Conservation (phyloP, 1,284 basidiomycete species). For the Ustilago bromivora region DNA sequence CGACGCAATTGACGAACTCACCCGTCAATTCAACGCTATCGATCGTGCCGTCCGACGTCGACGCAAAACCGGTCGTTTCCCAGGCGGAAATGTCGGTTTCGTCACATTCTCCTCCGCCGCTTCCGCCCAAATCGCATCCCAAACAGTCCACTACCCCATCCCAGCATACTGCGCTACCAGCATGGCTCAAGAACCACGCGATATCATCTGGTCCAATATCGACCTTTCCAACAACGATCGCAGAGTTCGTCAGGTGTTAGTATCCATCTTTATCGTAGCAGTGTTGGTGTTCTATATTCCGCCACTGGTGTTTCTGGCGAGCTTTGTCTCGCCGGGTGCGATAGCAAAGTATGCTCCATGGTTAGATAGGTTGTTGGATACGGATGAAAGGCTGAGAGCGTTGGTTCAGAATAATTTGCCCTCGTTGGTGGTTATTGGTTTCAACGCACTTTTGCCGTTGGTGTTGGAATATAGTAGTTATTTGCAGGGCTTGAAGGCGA, state of each 20-base stretch:
- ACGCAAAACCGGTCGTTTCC: slow-evolving; percentile 53
- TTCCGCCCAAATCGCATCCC: slow-evolving; percentile 89
- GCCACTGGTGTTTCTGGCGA: slow-evolving; percentile 76
- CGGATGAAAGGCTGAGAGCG: slow-evolving; percentile 81
- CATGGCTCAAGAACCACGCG: slow-evolving; percentile 89
- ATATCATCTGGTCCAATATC: slow-evolving; percentile 94
- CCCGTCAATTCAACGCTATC: slow-evolving; percentile 53
- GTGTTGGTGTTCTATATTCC: slow-evolving; percentile 73
- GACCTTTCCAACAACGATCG: slow-evolving; percentile 73
- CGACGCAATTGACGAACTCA: slow-evolving; percentile 61
- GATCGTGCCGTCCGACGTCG: slow-evolving; percentile 54
- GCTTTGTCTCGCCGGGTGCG: slow-evolving; percentile 87
- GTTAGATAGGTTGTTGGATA: slow-evolving; percentile 80
- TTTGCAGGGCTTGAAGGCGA: slow-evolving; percentile 85
- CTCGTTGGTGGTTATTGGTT: slow-evolving; percentile 84
- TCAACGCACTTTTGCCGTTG: slow-evolving; percentile 91
- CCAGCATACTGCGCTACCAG: slow-evolving; percentile 58
- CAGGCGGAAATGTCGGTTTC: slow-evolving; percentile 82
- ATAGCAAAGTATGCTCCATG: slow-evolving; percentile 90
- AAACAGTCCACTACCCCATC: slow-evolving; percentile 78
- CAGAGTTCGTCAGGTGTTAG: slow-evolving; percentile 60
- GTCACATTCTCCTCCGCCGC: slow-evolving; percentile 97
- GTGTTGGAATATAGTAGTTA: slow-evolving; percentile 87
- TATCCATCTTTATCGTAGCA: slow-evolving; percentile 75
- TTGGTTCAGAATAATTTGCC: slow-evolving; percentile 94